Evolutionary conservation across 2,329 filamentous ascomycete genomes (phyloP).

Genomic region (Sarocladium kiliense): DNA sequence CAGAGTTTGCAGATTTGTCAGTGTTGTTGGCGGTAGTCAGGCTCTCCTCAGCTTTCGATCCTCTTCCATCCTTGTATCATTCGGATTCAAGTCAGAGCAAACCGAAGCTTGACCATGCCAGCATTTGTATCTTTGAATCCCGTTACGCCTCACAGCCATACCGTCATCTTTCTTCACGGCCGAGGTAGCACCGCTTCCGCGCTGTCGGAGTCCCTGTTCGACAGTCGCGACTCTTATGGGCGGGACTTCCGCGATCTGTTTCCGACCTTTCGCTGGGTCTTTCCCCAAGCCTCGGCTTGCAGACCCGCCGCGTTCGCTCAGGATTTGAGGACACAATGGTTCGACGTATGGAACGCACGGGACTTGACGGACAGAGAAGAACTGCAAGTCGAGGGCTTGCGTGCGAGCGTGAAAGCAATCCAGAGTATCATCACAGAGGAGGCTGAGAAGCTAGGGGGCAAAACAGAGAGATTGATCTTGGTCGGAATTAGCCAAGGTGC

Average conservation of each 20-base stretch:
- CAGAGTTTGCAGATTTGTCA: too few relatives aligned
- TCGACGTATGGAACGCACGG: constrained; percentile 27
- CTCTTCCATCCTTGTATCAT: too few relatives aligned
- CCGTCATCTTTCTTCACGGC: constrained; percentile 40
- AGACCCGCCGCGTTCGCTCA: constrained; percentile 19
- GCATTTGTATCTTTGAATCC: neutral
- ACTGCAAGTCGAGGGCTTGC: constrained; percentile 34
- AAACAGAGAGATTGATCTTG: constrained; percentile 33
- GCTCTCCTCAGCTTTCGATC: too few relatives aligned
- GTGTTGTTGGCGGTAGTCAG: too few relatives aligned
- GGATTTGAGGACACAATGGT: constrained; percentile 15
- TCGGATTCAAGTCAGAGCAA: too few relatives aligned
- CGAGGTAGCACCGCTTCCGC: constrained; percentile 32
- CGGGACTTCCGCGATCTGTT: constrained; percentile 32
- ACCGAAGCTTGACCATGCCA: too few relatives aligned
- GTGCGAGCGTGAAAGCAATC: constrained; percentile 29
- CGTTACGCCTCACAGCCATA: constrained; percentile 29
- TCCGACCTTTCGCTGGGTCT: constrained; percentile 44
- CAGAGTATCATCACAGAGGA: constrained; percentile 27
- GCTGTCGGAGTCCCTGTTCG: constrained; percentile 24
- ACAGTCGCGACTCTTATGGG: constrained; percentile 23
- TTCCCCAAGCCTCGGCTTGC: constrained; percentile 35
- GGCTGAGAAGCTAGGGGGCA: constrained; percentile 27
- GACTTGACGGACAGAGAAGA: constrained; percentile 35
- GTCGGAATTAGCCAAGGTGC: constrained; percentile 43